Evolutionary conservation across 2,329 filamentous ascomycete genomes (phyloP).

Genomic region (Didymosphaeria variabile): DNA sequence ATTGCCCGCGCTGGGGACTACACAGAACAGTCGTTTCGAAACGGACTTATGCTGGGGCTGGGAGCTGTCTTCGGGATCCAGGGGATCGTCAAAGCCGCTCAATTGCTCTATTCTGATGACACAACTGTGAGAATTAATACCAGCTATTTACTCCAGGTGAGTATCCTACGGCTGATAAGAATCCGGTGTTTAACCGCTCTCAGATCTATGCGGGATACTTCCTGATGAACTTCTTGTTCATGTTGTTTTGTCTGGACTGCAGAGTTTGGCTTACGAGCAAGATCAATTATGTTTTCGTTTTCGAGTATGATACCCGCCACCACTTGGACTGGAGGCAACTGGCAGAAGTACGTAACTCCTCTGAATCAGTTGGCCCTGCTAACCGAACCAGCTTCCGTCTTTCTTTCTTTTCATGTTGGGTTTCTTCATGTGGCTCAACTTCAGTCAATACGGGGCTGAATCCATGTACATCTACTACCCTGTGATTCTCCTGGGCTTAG

Average conservation of each 20-base stretch:
- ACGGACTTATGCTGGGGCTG: constrained; percentile 57
- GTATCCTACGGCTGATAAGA: constrained; percentile 62
- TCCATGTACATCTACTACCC: constrained; percentile 86
- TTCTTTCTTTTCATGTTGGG: constrained; percentile 81
- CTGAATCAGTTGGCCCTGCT: neutral
- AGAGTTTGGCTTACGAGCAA: constrained; percentile 82
- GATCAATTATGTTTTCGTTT: constrained; percentile 96
- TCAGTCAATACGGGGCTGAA: constrained; percentile 71
- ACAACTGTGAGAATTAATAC: constrained; percentile 41
- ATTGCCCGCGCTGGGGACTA: constrained; percentile 67
- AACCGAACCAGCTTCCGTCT: constrained; percentile 71
- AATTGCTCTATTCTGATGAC: constrained; percentile 40
- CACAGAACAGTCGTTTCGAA: constrained; percentile 67
- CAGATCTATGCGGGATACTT: constrained; percentile 94
- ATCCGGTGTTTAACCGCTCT: constrained; percentile 39
- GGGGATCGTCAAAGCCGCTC: constrained; percentile 52
- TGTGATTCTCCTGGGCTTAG: constrained; percentile 77
- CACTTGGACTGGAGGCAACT: constrained; percentile 90
- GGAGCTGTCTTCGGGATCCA: constrained; percentile 56
- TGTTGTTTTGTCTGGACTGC: constrained; percentile 87
- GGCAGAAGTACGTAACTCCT: constrained; percentile 64
- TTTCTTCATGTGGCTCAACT: constrained; percentile 89
- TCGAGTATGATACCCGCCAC: constrained; percentile 90
- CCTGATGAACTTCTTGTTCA: constrained; percentile 79
- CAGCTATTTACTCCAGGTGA: constrained; percentile 69